Evolutionary conservation across 2,329 filamentous ascomycete species (phyloP).

Genomic region (Cladosporium austrohemisphaericum): DNA sequence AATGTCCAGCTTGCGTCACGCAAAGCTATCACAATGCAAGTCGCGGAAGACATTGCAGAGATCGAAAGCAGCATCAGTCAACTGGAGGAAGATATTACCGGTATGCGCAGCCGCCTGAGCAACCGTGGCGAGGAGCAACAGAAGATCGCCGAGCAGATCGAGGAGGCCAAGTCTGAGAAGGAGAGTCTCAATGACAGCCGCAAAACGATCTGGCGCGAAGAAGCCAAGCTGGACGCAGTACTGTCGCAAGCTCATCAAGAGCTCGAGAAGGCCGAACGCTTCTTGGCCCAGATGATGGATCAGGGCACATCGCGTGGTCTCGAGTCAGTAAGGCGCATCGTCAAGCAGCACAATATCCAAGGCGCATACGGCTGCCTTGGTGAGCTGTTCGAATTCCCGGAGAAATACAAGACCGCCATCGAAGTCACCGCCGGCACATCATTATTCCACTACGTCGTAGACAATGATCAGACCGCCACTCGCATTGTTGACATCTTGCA

Average conservation of each 20-base stretch:
- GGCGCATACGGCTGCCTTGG: conserved; percentile 91
- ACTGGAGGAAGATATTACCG: conserved; percentile 68
- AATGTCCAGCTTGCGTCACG: conserved; percentile 72
- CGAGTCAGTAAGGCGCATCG: conserved; percentile 79
- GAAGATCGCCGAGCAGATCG: conserved; percentile 67
- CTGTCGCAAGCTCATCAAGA: conserved; percentile 73
- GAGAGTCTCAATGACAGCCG: conserved; percentile 81
- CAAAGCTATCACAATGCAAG: conserved; percentile 79
- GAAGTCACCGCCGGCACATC: conserved; percentile 91
- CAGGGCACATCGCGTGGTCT: conserved; percentile 80
- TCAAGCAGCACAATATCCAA: conserved; percentile 71
- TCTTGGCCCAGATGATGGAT: conserved; percentile 82
- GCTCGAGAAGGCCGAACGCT: conserved; percentile 70
- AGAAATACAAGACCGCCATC: conserved; percentile 80
- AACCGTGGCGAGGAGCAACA: conserved; percentile 73
- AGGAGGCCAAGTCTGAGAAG: conserved; percentile 71
- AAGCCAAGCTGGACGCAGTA: conserved; percentile 78
- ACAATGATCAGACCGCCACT: conserved; percentile 83
- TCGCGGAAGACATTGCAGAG: conserved; percentile 73
- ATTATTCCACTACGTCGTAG: conserved; percentile 93
- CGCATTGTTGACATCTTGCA: conserved; percentile 75
- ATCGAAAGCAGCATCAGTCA: conserved; percentile 68
- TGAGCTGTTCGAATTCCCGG: conserved; percentile 82
- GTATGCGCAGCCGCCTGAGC: conserved; percentile 68
- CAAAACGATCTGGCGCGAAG: conserved; percentile 82